Percentiles rank a stretch among this genome's conserved stretches.
Evolutionary conservation across 805 yeast genomes (phyloP).

Genomic region (Starmerella vaccinii): DNA sequence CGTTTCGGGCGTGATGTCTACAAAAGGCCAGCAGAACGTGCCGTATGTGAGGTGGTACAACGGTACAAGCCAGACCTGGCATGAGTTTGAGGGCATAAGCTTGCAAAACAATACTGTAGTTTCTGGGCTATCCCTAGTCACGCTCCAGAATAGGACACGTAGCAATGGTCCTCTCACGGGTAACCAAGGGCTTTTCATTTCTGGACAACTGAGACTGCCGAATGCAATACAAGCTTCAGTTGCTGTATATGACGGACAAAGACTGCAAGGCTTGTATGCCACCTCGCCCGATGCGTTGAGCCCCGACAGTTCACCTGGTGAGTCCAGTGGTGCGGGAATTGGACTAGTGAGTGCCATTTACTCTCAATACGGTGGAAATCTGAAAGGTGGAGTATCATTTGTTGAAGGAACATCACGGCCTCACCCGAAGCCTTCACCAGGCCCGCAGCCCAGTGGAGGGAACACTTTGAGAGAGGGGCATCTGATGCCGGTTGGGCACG

Average conservation of each 20-base stretch:
- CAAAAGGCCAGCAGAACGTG: background rate
- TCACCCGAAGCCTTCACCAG: background rate
- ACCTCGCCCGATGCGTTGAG: conserved; percentile 18
- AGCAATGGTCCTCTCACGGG: conserved; percentile 25
- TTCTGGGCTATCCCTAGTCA: conserved; percentile 9
- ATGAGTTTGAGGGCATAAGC: background rate
- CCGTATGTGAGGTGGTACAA: conserved; percentile 7
- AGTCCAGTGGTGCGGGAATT: background rate
- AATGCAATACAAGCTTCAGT: conserved; percentile 36
- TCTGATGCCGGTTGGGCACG: conserved; percentile 44
- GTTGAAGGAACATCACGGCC: background rate
- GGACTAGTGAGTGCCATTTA: conserved; percentile 29
- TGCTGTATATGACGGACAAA: conserved; percentile 54
- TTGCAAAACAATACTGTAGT: conserved; percentile 1
- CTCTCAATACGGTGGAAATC: conserved; percentile 25
- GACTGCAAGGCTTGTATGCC: conserved; percentile 55
- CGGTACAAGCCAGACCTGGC: conserved; percentile 5
- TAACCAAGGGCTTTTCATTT: conserved; percentile 41
- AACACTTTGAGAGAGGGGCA: background rate
- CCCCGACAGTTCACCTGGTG: background rate
- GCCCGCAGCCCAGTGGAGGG: background rate
- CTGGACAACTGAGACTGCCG: conserved; percentile 45
- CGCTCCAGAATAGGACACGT: background rate
- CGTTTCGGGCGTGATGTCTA: conserved; percentile 1
- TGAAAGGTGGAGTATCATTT: conserved; percentile 15